phyloP scores from a whole-genome alignment of 1,139 yeast genomes.

The Yamadazyma jaroonii region DNA sequence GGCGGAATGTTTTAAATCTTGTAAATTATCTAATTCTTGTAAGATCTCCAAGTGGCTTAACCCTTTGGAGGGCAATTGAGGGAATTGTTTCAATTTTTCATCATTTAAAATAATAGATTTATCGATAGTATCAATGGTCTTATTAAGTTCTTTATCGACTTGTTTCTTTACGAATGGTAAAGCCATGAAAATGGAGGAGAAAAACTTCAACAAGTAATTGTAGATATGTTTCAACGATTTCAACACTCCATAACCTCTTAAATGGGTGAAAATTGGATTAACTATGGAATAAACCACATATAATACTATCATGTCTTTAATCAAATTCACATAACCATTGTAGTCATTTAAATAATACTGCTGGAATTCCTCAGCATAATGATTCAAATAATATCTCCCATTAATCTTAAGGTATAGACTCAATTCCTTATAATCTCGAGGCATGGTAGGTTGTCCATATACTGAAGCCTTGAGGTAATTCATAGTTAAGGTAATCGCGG shows the following conservation, averaged over 20 bases:
- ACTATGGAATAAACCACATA: conserved; percentile 17
- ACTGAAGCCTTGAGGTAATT: conserved; percentile 2
- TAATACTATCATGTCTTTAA: conserved; percentile 26
- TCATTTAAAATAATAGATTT: conserved; percentile 52
- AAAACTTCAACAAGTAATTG: conserved; percentile 9
- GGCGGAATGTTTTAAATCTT: conserved; percentile 59
- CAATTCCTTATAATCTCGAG: conserved; percentile 10
- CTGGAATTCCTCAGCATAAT: conserved; percentile 3
- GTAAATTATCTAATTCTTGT: conserved; percentile 47
- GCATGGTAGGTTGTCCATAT: conserved; percentile 16
- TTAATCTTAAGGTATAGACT: conserved; percentile 4
- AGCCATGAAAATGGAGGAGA: conserved; percentile 35
- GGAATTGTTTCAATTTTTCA: conserved; percentile 44
- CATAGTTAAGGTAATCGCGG: background rate
- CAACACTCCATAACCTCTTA: conserved; percentile 42
- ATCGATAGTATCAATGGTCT: conserved; percentile 51
- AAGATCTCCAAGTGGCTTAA: conserved; percentile 42
- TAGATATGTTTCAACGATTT: conserved; percentile 16
- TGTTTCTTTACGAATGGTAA: conserved; percentile 56
- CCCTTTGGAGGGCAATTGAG: conserved; percentile 57
- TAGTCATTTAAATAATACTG: conserved; percentile 10
- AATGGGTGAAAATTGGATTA: conserved; percentile 7
- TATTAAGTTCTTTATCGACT: conserved; percentile 58
- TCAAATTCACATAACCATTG: conserved; percentile 16
- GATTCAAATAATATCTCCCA: background rate